Percentiles rank a stretch among this genome's conserved stretches.
These are phyloP conservation scores for Cubamyces lactineus DNA, from an alignment of 768 basidiomycete species.

Conservation along the genomic window DNA sequence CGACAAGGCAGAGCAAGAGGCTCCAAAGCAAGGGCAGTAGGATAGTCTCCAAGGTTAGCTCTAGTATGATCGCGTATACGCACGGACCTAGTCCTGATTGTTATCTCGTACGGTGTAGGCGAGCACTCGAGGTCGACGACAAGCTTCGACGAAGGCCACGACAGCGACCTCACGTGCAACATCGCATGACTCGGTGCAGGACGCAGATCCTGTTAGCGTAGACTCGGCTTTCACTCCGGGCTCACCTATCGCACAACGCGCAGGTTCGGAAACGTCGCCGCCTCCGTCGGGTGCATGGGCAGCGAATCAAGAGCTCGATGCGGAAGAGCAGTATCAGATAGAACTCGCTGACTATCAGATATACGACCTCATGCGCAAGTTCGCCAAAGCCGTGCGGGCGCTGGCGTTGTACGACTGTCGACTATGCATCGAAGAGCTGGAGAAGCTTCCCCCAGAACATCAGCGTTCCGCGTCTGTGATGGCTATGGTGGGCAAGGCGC, in stretches of 20 bases:
- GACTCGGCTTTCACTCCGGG: constrained; percentile 63
- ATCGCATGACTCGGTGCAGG: constrained; percentile 71
- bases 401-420: constrained; percentile 78
- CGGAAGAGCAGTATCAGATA: constrained; percentile 69
- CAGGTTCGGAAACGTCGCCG: constrained; percentile 58
- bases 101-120: constrained; percentile 34
- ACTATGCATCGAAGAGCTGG: constrained; percentile 74
- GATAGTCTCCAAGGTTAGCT: constrained; percentile 57
- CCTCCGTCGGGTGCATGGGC: constrained; percentile 66
- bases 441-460: constrained; percentile 72
- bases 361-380: constrained; percentile 77
- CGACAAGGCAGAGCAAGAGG: constrained; percentile 74
- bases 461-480: constrained; percentile 78
- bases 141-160: constrained; percentile 35
- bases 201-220: constrained; percentile 57
- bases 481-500: constrained; percentile 81
- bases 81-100: background rate
- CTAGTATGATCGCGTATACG: background rate
- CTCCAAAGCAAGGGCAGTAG: constrained; percentile 59
- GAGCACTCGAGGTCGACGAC: constrained; percentile 3
- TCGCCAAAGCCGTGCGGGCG: constrained; percentile 78
- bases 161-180: constrained; percentile 62
- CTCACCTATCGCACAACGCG: constrained; percentile 33
- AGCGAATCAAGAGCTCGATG: constrained; percentile 66
- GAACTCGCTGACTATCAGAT: constrained; percentile 83